A percentile compares a stretch with the other conserved stretches of the same genome.
Evolutionary conservation across 1,284 basidiomycete species (phyloP).

Genomic region (Agaricales sp.): DNA sequence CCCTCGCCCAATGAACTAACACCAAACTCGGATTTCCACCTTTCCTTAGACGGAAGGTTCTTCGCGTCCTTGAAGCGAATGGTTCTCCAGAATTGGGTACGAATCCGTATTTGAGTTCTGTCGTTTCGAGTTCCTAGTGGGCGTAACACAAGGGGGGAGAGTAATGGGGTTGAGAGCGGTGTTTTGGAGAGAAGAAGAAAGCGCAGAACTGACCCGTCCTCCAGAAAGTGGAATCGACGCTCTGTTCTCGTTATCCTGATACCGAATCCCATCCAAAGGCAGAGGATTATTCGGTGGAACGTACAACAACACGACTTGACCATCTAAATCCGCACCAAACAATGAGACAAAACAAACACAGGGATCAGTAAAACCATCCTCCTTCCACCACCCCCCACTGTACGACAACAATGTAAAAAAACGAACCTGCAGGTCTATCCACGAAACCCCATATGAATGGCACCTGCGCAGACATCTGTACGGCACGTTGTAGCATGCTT

Average conservation of each 20-base stretch:
- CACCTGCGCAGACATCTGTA: slow-evolving; percentile 37
- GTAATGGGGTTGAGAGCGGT: not conserved
- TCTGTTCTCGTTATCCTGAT: slow-evolving; percentile 56
- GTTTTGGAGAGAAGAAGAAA: not conserved
- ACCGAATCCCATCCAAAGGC: slow-evolving; percentile 64
- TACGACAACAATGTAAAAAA: not conserved
- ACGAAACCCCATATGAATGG: slow-evolving; percentile 65
- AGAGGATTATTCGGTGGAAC: slow-evolving; percentile 43
- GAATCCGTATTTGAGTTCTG: slow-evolving; percentile 64
- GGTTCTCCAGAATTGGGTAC: slow-evolving; percentile 51
- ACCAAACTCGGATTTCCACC: slow-evolving; percentile 60
- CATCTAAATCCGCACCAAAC: slow-evolving; percentile 33
- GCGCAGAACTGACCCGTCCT: slow-evolving; percentile 33
- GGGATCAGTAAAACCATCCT: not conserved
- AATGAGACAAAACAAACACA: slow-evolving; percentile 4
- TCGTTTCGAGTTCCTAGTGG: slow-evolving; percentile 59
- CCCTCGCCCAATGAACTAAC: slow-evolving; percentile 64
- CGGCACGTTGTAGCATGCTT: slow-evolving; percentile 47
- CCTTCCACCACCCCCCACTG: no score
- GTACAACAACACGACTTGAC: slow-evolving; percentile 51
- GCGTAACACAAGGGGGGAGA: not conserved
- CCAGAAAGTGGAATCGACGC: slow-evolving; percentile 35
- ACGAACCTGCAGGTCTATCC: slow-evolving; percentile 59
- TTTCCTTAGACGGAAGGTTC: slow-evolving; percentile 59
- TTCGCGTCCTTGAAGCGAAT: slow-evolving; percentile 50